phyloP scores from a whole-genome alignment of 805 yeast genomes.

The Candida ascalaphidarum region DNA sequence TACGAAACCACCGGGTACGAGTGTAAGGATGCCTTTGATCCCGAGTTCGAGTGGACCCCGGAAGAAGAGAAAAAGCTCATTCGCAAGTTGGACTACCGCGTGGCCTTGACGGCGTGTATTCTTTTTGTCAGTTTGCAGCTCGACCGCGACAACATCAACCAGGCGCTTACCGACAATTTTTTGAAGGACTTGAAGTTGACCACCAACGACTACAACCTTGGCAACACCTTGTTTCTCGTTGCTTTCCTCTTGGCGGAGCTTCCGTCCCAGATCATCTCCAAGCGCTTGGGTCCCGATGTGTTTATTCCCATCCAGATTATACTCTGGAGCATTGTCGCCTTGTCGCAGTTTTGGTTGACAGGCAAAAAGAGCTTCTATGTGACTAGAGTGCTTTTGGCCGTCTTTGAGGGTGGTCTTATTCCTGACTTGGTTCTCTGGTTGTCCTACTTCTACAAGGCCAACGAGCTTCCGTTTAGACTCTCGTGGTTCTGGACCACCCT shows the following conservation, averaged over 20 bases:
- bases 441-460: conserved; percentile 54
- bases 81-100: conserved; percentile 47
- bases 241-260: conserved; percentile 50
- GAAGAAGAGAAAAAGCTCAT: conserved; percentile 42
- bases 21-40: conserved; percentile 9
- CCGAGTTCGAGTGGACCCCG: conserved; percentile 33
- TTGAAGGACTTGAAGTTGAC: conserved; percentile 42
- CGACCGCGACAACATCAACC: conserved; percentile 49
- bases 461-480: conserved; percentile 50
- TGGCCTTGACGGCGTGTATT: conserved; percentile 49
- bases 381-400: conserved; percentile 45
- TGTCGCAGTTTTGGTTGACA: conserved; percentile 39
- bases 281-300: conserved; percentile 51
- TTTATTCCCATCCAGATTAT: conserved; percentile 55
- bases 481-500: conserved; percentile 54
- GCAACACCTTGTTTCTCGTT: conserved; percentile 45
- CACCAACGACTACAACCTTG: conserved; percentile 53
- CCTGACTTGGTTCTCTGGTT: conserved; percentile 58
- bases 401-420: conserved; percentile 58
- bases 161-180: conserved; percentile 51
- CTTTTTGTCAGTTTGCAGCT: conserved; percentile 53
- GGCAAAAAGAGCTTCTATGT: conserved; percentile 34
- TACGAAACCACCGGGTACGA: conserved; percentile 9
- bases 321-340: conserved; percentile 49
- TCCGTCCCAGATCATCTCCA: conserved; percentile 61